Percentiles rank a stretch among this genome's conserved stretches.
These are phyloP conservation scores for Rhamnella rubrinervis DNA, from an alignment of 331 rosid species.

Conservation along the genomic window DNA sequence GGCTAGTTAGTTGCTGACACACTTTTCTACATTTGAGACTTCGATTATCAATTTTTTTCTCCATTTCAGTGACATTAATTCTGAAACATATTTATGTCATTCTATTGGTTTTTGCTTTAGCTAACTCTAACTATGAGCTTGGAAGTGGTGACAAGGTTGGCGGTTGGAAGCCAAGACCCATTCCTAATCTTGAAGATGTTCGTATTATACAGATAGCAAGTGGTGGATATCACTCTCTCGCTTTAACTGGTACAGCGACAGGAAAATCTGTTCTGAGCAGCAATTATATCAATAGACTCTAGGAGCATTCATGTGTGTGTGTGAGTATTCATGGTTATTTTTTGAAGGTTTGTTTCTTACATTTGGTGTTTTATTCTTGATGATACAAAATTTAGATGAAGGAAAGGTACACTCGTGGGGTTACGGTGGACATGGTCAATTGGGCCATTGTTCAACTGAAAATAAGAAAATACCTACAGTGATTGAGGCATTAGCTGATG, in stretches of 20 bases:
- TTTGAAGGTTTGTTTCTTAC: constrained; percentile 9
- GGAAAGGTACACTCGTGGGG: constrained; percentile 98
- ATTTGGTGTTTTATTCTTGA: constrained; percentile 23
- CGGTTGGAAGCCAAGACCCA: constrained; percentile 82
- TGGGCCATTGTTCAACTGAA: constrained; percentile 75
- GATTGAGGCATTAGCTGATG: constrained; percentile 59
- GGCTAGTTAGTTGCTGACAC: neutral
- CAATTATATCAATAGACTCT: constrained; percentile 8
- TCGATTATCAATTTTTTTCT: neutral
- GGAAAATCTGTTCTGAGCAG: constrained; percentile 2
- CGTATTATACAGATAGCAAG: constrained; percentile 67
- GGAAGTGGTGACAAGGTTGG: constrained; percentile 89
- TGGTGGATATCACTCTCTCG: constrained; percentile 97
- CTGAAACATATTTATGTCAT: neutral
- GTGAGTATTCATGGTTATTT: neutral
- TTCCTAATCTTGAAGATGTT: constrained; percentile 69
- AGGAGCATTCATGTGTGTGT: neutral
- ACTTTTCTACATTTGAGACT: constrained; percentile 1
- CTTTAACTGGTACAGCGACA: constrained; percentile 65
- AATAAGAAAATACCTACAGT: constrained; percentile 63
- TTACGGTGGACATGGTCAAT: constrained; percentile 91
- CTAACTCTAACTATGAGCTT: constrained; percentile 90
- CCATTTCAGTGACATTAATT: neutral
- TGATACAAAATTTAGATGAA: constrained; percentile 49
- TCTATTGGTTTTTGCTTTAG: constrained; percentile 36